Evolutionary conservation across 495 filamentous ascomycete genomes (phyloP).

Genomic region (Penicillium dipodomyicola): DNA sequence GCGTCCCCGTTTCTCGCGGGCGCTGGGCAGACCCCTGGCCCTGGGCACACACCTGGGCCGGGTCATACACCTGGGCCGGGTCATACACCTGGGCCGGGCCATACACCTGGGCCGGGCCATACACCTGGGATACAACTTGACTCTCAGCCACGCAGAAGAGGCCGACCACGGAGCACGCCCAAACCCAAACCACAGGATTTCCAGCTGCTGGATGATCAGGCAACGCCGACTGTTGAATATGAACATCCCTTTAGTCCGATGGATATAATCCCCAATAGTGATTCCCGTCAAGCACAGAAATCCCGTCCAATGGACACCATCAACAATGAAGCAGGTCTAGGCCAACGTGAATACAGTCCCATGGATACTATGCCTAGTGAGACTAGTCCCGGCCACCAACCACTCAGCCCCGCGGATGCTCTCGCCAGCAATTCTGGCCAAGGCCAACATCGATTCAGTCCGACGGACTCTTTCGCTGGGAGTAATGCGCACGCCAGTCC

Average conservation of each 20-base stretch:
- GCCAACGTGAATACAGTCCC: background rate
- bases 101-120: conserved; percentile 9
- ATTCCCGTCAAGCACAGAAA: conserved; percentile 15
- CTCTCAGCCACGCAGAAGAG: conserved; percentile 35
- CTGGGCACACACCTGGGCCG: conserved; percentile 4
- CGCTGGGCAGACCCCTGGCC: conserved; percentile 34
- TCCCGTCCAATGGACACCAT: conserved; percentile 21
- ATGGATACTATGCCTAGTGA: background rate
- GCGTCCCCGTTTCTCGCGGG: conserved; percentile 39
- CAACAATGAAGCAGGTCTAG: background rate
- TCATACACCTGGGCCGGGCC: conserved; percentile 2
- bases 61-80: conserved; percentile 12
- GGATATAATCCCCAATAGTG: conserved; percentile 21
- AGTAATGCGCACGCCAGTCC: conserved; percentile 25
- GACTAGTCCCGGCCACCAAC: conserved; percentile 4
- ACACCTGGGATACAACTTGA: conserved; percentile 6
- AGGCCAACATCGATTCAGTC: conserved; percentile 19
- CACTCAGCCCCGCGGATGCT: conserved; percentile 23
- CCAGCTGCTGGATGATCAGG: conserved; percentile 17
- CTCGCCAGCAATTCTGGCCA: conserved; percentile 12
- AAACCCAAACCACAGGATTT: conserved; percentile 15
- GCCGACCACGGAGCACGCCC: conserved; percentile 38
- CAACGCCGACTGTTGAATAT: conserved; percentile 15
- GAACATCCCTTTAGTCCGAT: conserved; percentile 24
- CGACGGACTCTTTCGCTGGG: conserved; percentile 24